Evolutionary conservation across 768 basidiomycete species (phyloP).

Genomic region (Pleurotus ostreatus): DNA sequence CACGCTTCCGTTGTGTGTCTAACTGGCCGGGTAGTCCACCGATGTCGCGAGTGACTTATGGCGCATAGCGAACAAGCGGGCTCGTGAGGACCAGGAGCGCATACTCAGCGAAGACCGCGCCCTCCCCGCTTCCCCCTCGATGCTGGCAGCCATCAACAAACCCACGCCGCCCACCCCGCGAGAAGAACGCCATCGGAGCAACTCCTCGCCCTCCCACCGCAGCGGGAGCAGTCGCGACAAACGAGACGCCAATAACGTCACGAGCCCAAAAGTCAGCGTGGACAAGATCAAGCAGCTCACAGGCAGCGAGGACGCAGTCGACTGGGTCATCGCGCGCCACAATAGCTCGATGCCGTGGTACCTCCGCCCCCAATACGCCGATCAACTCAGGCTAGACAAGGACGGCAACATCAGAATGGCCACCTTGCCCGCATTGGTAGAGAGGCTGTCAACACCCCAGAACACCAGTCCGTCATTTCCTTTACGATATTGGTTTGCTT

Average conservation of each 20-base stretch:
- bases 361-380: conserved; percentile 52
- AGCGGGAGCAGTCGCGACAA: not conserved
- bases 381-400: conserved; percentile 59
- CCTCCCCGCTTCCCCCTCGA: conserved; percentile 9
- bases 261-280: conserved; percentile 11
- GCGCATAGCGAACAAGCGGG: conserved; percentile 2
- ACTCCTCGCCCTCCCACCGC: conserved; percentile 2
- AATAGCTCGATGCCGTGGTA: conserved; percentile 44
- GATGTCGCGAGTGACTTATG: not conserved
- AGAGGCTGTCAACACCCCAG: conserved; percentile 48
- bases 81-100: conserved; percentile 1
- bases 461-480: no score
- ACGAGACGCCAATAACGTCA: conserved; percentile 26
- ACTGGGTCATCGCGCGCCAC: conserved; percentile 24
- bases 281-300: conserved; percentile 35
- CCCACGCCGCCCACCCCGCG: conserved; percentile 30
- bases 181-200: conserved; percentile 17
- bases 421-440: conserved; percentile 68
- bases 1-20: not conserved
- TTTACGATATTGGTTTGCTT: not conserved
- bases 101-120: conserved; percentile 7
- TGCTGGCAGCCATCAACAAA: conserved; percentile 22
- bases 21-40: not conserved
- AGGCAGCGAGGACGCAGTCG: conserved; percentile 39
- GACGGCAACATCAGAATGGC: conserved; percentile 69